Conservation (phyloP, 2,329 filamentous ascomycete genomes). For the Aspergillus arachidicola region DNA sequence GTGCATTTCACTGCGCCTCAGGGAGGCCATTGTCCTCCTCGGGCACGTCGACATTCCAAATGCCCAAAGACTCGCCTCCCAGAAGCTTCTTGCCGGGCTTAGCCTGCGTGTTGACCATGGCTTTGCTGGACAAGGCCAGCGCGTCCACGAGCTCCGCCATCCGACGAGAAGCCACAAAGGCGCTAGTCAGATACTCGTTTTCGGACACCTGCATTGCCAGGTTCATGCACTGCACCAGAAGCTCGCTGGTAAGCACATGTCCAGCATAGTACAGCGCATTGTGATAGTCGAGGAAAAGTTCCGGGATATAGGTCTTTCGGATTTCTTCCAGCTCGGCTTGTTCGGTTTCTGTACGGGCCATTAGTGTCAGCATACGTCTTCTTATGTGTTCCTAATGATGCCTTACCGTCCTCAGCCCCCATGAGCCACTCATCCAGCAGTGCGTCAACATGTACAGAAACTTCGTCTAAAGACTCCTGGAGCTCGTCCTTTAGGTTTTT, state of each 20-base stretch:
- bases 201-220: conserved; percentile 76
- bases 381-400: background rate
- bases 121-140: conserved; percentile 77
- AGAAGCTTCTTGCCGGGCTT: conserved; percentile 45
- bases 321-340: conserved; percentile 65
- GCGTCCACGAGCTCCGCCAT: conserved; percentile 76
- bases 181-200: conserved; percentile 65
- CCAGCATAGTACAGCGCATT: conserved; percentile 79
- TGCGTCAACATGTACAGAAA: conserved; percentile 61
- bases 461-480: conserved; percentile 56
- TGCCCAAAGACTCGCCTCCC: conserved; percentile 38
- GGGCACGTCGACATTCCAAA: conserved; percentile 41
- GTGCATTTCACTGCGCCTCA: conserved; percentile 8
- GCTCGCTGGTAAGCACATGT: conserved; percentile 71
- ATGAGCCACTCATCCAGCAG: conserved; percentile 67
- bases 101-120: conserved; percentile 59
- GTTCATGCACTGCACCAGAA: conserved; percentile 83
- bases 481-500: conserved; percentile 60
- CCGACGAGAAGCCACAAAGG: conserved; percentile 65
- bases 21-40: conserved; percentile 26
- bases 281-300: conserved; percentile 81
- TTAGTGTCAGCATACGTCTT: background rate
- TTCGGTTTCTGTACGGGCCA: conserved; percentile 51
- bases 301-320: conserved; percentile 78
- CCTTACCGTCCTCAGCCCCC: conserved; percentile 57